Conservation (phyloP, 805 yeast genomes). For the Saturnispora quitensis region DNA sequence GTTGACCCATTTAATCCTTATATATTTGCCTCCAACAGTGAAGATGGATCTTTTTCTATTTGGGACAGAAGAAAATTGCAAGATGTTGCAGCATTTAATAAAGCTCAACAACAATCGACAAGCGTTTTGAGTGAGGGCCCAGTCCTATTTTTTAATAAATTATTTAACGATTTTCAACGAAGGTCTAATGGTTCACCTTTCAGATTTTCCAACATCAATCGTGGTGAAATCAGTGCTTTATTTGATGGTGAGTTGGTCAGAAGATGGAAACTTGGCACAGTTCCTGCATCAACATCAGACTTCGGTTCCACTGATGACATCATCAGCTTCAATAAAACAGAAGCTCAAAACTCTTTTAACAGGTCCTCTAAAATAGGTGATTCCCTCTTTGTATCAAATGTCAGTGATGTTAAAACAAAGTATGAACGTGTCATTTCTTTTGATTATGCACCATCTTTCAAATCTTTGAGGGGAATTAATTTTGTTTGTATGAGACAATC, state of each 20-base stretch:
- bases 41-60: conserved; percentile 74
- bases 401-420: conserved; percentile 64
- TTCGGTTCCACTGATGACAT: conserved; percentile 17
- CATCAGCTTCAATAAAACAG: conserved; percentile 14
- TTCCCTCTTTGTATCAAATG: conserved; percentile 64
- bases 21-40: conserved; percentile 67
- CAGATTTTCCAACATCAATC: conserved; percentile 54
- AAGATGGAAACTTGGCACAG: conserved; percentile 68
- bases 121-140: conserved; percentile 40
- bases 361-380: conserved; percentile 31
- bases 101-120: conserved; percentile 9
- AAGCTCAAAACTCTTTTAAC: conserved; percentile 12
- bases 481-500: conserved; percentile 85
- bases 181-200: conserved; percentile 56
- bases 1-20: conserved; percentile 60
- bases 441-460: conserved; percentile 60
- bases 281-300: conserved; percentile 31
- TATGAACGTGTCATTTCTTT: conserved; percentile 77
- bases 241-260: conserved; percentile 71
- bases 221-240: conserved; percentile 69
- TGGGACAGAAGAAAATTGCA: conserved; percentile 68
- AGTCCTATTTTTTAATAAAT: conserved; percentile 44
- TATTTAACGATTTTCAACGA: conserved; percentile 50
- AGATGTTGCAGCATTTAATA: conserved; percentile 12
- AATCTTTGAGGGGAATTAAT: conserved; percentile 45